Percentiles rank a stretch among this genome's conserved stretches.
These are phyloP conservation scores for Ziziphus jujuba DNA, from an alignment of 306 rosid genomes.

Conservation along the genomic window DNA sequence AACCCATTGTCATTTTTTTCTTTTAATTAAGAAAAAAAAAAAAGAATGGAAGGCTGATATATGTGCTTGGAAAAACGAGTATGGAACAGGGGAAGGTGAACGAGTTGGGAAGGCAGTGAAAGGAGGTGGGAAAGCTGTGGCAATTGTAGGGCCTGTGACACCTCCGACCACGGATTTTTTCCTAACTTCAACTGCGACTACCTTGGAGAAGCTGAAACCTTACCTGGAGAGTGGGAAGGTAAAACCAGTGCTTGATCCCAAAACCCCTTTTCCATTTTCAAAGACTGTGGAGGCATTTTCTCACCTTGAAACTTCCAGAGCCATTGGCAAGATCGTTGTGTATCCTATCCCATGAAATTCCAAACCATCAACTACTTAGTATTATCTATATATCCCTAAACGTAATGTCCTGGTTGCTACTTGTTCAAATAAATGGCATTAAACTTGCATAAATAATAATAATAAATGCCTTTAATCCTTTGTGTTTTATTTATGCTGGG, in stretches of 20 bases:
- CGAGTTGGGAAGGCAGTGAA: constrained; percentile 55
- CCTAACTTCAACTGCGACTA: constrained; percentile 45
- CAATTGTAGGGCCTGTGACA: constrained; percentile 37
- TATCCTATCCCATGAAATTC: constrained; percentile 56
- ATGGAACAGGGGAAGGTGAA: constrained; percentile 45
- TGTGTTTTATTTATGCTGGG: too few species aligned
- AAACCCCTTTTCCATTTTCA: constrained; percentile 61
- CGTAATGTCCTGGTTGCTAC: not conserved
- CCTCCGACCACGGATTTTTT: constrained; percentile 33
- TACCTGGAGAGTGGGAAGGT: constrained; percentile 67
- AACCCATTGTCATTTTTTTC: not conserved
- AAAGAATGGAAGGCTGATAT: not conserved
- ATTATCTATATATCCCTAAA: not conserved
- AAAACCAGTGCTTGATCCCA: constrained; percentile 67
- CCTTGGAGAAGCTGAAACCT: constrained; percentile 58
- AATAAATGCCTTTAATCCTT: too few species aligned
- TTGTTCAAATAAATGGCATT: not conserved
- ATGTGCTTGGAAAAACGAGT: not conserved
- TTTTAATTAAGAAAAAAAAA: too few species aligned
- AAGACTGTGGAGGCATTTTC: constrained; percentile 55
- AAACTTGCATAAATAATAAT: not conserved
- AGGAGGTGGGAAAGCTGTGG: constrained; percentile 58
- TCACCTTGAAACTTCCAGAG: constrained; percentile 50
- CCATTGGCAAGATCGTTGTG: constrained; percentile 61
- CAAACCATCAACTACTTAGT: not conserved